These are phyloP conservation scores for Pilatotrama ljubarskyi DNA, from an alignment of 768 basidiomycete species.

Conservation along the genomic window DNA sequence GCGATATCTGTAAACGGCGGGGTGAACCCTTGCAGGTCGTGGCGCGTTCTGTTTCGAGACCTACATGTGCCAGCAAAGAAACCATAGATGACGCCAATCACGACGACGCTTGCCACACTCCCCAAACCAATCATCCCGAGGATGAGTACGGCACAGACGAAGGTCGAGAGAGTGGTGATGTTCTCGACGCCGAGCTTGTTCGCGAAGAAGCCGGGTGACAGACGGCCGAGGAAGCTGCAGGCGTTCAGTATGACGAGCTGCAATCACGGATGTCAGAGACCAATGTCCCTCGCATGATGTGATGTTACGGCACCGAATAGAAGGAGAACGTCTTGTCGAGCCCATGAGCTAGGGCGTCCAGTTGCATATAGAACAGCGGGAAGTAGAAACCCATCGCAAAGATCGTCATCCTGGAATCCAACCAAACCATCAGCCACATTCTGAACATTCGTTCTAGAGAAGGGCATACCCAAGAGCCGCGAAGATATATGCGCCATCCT, in stretches of 20 bases:
- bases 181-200: slow-evolving; percentile 32
- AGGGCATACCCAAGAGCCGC: slow-evolving; percentile 25
- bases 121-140: slow-evolving; percentile 33
- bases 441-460: background rate
- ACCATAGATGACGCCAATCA: slow-evolving; percentile 39
- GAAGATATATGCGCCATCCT: slow-evolving; percentile 28
- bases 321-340: slow-evolving; percentile 26
- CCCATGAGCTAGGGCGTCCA: slow-evolving; percentile 23
- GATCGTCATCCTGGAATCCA: slow-evolving; percentile 12
- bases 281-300: background rate
- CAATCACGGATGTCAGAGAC: background rate
- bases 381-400: slow-evolving; percentile 28
- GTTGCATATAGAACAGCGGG: slow-evolving; percentile 31
- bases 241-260: slow-evolving; percentile 35
- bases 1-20: slow-evolving; percentile 33
- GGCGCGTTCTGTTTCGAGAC: background rate
- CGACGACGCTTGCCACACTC: slow-evolving; percentile 29
- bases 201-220: slow-evolving; percentile 33
- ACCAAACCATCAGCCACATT: background rate
- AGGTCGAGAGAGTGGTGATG: slow-evolving; percentile 27
- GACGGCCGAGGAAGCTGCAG: slow-evolving; percentile 30
- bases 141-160: slow-evolving; percentile 28
- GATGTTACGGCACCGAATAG: slow-evolving; percentile 26
- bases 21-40: background rate
- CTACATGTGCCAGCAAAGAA: slow-evolving; percentile 36